phyloP scores from a whole-genome alignment of 139 green algal genomes.

The Asterochloris sp. region DNA sequence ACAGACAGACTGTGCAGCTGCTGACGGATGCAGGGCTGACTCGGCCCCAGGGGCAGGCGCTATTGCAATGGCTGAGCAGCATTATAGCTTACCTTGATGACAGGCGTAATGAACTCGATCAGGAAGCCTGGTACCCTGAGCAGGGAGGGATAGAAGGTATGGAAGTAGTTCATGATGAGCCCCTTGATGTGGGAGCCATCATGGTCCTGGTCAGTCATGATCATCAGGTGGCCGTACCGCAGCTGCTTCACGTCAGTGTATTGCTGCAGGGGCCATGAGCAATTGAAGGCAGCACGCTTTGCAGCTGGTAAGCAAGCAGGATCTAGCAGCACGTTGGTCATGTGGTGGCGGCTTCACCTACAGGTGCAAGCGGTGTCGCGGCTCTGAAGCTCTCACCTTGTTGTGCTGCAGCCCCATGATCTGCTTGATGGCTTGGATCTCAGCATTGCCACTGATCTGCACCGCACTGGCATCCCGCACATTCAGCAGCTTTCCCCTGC shows the following conservation, averaged over 20 bases:
- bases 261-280: constrained; percentile 35
- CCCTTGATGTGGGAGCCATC: constrained; percentile 99
- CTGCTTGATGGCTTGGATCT: constrained; percentile 99
- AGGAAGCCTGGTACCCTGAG: constrained; percentile 93
- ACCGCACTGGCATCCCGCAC: constrained; percentile 89
- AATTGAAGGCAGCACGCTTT: not conserved
- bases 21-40: not conserved
- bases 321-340: not conserved
- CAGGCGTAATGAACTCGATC: constrained; percentile 99
- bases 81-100: constrained; percentile 82
- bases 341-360: not conserved
- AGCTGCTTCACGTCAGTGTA: constrained; percentile 91
- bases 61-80: no score
- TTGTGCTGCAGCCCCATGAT: constrained; percentile 98
- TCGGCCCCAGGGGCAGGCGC: no score
- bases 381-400: constrained; percentile 50
- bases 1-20: no score
- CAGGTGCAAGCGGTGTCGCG: not conserved
- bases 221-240: constrained; percentile 99
- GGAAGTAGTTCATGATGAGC: constrained; percentile 99
- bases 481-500: constrained; percentile 98
- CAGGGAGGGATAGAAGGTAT: constrained; percentile 96
- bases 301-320: not conserved
- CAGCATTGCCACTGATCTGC: constrained; percentile 91
- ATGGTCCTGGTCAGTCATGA: constrained; percentile 99